These are phyloP conservation scores for Mycena vitilis DNA, from an alignment of 768 basidiomycete species.

Conservation along the genomic window DNA sequence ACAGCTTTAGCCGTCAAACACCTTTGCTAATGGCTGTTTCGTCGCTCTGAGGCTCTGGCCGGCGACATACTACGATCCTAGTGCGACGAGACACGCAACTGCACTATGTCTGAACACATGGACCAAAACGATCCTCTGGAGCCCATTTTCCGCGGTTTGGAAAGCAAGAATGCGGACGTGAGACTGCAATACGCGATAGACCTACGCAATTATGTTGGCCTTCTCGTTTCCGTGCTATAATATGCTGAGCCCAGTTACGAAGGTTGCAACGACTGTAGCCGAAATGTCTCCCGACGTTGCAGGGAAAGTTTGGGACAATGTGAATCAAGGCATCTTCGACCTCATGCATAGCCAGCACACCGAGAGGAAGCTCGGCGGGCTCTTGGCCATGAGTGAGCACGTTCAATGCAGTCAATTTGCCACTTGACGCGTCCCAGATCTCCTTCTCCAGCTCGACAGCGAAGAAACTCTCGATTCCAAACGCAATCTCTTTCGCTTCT, in stretches of 20 bases:
- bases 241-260: slow-evolving; percentile 29
- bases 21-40: not conserved
- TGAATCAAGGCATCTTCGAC: slow-evolving; percentile 83
- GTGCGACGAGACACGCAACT: slow-evolving; percentile 6
- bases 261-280: slow-evolving; percentile 80
- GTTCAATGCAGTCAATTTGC: not conserved
- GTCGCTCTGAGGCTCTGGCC: slow-evolving; percentile 3
- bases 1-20: not conserved
- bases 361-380: slow-evolving; percentile 85
- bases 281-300: slow-evolving; percentile 88
- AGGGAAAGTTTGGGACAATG: slow-evolving; percentile 86
- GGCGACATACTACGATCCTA: not conserved
- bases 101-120: slow-evolving; percentile 29
- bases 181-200: slow-evolving; percentile 78
- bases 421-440: slow-evolving; percentile 54
- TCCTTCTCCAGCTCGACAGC: slow-evolving; percentile 79
- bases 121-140: slow-evolving; percentile 62
- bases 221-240: slow-evolving; percentile 16
- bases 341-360: slow-evolving; percentile 85
- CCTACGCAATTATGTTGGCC: slow-evolving; percentile 77
- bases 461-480: slow-evolving; percentile 88
- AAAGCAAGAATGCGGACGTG: slow-evolving; percentile 71
- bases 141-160: slow-evolving; percentile 75
- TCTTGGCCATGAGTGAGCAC: slow-evolving; percentile 84
- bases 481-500: slow-evolving; percentile 85